These are phyloP conservation scores for Porodaedalea pini DNA, from an alignment of 1,284 basidiomycete species.

Conservation along the genomic window DNA sequence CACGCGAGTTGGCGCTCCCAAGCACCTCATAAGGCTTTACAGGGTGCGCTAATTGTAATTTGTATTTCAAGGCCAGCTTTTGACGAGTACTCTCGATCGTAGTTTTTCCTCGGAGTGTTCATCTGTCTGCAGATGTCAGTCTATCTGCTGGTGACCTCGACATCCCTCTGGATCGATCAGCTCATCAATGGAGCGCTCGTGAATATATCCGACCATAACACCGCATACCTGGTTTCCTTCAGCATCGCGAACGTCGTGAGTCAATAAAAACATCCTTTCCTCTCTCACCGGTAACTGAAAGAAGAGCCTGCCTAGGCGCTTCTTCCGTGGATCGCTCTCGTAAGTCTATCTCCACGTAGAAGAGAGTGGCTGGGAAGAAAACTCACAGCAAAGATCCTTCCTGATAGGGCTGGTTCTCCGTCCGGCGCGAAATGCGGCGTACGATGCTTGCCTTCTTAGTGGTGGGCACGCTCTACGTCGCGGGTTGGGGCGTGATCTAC, in stretches of 20 bases:
- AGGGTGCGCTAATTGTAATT: background rate
- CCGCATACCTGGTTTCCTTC: slow-evolving; percentile 43
- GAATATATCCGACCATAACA: slow-evolving; percentile 40
- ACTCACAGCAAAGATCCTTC: no score
- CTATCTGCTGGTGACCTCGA: slow-evolving; percentile 48
- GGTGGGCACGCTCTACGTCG: slow-evolving; percentile 3
- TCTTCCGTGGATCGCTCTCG: slow-evolving; percentile 48
- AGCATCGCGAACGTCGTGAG: slow-evolving; percentile 42
- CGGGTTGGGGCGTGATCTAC: slow-evolving; percentile 18
- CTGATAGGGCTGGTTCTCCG: slow-evolving; percentile 19
- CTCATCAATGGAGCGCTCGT: slow-evolving; percentile 44
- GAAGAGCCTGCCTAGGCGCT: slow-evolving; percentile 29
- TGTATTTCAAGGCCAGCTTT: background rate
- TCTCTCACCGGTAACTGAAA: no score
- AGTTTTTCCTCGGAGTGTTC: slow-evolving; percentile 52
- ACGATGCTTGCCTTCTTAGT: slow-evolving; percentile 17
- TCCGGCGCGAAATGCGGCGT: slow-evolving; percentile 13
- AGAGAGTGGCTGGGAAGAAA: no score
- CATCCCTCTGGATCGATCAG: slow-evolving; percentile 54
- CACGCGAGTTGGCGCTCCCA: slow-evolving; percentile 51
- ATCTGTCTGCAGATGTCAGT: slow-evolving; percentile 55
- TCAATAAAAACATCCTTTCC: background rate
- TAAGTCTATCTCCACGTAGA: no score
- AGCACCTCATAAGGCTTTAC: slow-evolving; percentile 47
- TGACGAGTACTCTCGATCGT: slow-evolving; percentile 21